Base-by-base conservation (phyloP, 305 asterid genomes). In the Caryopteris hybrid region DNA sequence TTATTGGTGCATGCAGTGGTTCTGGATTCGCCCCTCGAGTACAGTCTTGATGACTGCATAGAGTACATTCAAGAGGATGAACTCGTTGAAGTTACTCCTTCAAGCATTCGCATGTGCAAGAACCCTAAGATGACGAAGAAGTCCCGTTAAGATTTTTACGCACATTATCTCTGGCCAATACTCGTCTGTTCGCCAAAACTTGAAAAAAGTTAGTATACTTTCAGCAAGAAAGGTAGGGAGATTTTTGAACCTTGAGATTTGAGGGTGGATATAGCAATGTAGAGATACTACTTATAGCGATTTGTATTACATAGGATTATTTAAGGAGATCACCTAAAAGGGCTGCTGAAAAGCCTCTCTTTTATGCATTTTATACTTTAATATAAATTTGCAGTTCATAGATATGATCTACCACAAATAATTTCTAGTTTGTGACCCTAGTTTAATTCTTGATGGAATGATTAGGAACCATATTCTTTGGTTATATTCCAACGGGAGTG, bases 1-100 rank as follows among this genome's bases (percentile, higher is more conserved):
- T 16, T 10, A 4, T 56, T 66, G 23, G 20, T 73, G n/a, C 51
- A 9, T 68, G 78, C 70, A 95, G 98, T 91, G 76, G 88, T 95
- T 80, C 90, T 95, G 58, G 99, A 95, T 74, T 83, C 97, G 14
- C 87, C 95, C 6, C 54, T 84, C 74, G 95, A 85, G 50, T 95
- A 82, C 82, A 91, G 99, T 81, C 77, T 95, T 65, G 99, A 95
- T 41, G 99, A 95, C 82, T 95, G 99, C 92, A 95, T 95, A 54
- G 99, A 95, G 78, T 95, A 95, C 86, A 95, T 95, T 79, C 97
- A 95, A 88, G 98, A 95, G 84, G 99, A 91, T 4, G 99, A 95
- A 77, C 92, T 95, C 58, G 99, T 95, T 69, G 99, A 95, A 74
- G 96, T 95, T 50, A 89, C 98, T 29, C 99, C 99, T 23, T 25